Evolutionary conservation across 2,329 filamentous ascomycete genomes (phyloP), one percentile per base, ranked within the genome.

Genomic region (Myrmaecium sp.): DNA sequence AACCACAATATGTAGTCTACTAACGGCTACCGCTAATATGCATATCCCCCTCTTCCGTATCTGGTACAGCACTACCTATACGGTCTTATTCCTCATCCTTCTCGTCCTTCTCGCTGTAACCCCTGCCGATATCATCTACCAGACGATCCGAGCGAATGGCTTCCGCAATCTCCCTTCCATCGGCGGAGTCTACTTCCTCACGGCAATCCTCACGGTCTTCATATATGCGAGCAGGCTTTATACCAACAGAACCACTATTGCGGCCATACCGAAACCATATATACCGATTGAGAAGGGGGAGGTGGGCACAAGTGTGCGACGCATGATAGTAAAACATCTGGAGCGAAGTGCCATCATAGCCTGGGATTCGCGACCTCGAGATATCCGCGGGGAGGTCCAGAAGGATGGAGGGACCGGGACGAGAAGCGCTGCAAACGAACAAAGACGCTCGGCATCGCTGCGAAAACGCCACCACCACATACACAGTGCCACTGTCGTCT

Each of bases 271-370:
- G 2, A 89, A 86, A 49, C 60, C 69, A 28, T 91, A 80, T 66
- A 68, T 93, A 10, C 84, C 84, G 0, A 64, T 93, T 35, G 81
- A 89, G 39, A 79, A 81, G 46, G 78, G 76, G 36, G 83, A 94
- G 46, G 68, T 94, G 23, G 69, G 67, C 23, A 74, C 71, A 37
- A 64, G 65, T 29, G 81, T 94, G 20, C 64, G 79, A 42, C 67
- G 70, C 37, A 70, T 92, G 57, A 76, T 98, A 31, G 64, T 64
- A 10, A 68, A 71, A 25, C 69, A 75, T 14, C 62, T 93, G 28
- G 66, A 69, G 33, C 65, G 78, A 39, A 93, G 82, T 46, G 81
- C 83, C 1, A 63, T 75, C 18, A 71, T 95, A 31, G 75, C 84
- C 4, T 89, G 75, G 57, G 74, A 82, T 40, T 71, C 76, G 17